Conservation (phyloP, 352 stramenopile genomes). For the Pythium scleroteichum region DNA sequence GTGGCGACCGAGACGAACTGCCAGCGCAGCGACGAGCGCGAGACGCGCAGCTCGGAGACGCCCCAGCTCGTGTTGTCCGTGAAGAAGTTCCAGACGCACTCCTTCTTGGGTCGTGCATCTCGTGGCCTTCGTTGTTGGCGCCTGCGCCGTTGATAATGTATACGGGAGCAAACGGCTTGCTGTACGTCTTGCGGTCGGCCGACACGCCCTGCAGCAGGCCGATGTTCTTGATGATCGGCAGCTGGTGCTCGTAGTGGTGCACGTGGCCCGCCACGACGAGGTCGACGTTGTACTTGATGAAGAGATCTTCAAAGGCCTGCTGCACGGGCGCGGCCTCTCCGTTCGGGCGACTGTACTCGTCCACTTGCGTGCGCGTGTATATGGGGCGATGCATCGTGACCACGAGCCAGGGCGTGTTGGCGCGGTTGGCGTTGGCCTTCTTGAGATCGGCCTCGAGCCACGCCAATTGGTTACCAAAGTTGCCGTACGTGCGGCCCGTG, state of each 20-base stretch:
- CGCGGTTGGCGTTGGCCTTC: constrained; percentile 44
- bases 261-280: constrained; percentile 49
- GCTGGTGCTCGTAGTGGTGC: constrained; percentile 54
- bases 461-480: constrained; percentile 40
- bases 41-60: constrained; percentile 25
- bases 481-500: constrained; percentile 26
- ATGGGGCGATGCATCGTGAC: constrained; percentile 56
- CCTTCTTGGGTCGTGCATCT: constrained; percentile 13
- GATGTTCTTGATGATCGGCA: constrained; percentile 40
- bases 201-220: constrained; percentile 46
- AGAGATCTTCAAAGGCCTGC: constrained; percentile 52
- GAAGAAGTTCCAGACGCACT: constrained; percentile 15
- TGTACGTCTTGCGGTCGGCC: constrained; percentile 38
- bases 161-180: constrained; percentile 46
- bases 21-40: constrained; percentile 18
- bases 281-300: constrained; percentile 65
- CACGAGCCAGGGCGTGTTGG: constrained; percentile 53
- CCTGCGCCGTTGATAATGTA: constrained; percentile 45
- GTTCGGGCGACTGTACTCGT: constrained; percentile 36
- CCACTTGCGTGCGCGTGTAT: constrained; percentile 39
- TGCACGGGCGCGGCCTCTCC: constrained; percentile 36
- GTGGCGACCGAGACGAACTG: constrained; percentile 21
- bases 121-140: constrained; percentile 29
- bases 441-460: constrained; percentile 60
- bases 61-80: constrained; percentile 22